Evolutionary conservation across 2,329 filamentous ascomycete species (phyloP), one percentile per base, ranked within the genome.

Genomic region (Pestalotiopsis sp.): DNA sequence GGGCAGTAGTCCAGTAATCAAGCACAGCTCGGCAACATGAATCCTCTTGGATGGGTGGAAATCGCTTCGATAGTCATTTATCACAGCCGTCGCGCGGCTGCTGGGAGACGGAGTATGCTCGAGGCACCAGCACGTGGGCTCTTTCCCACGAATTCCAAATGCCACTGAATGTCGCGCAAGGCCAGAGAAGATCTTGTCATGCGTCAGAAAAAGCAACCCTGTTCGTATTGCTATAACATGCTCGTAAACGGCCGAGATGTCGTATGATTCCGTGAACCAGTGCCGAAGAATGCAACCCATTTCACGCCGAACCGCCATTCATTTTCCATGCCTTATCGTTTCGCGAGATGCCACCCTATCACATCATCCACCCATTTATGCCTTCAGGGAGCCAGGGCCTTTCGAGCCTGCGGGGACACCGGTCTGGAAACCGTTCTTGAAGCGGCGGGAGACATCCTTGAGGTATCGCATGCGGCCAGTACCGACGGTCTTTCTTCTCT

Each of bases 401-500:
- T 91, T 69, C 66, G 76, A 75, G 67, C 76, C 92, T 88, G 97
- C 94, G 81, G 94, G 94, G 77, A 88, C 84, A 81, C 96, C 96
- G 76, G 86, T 89, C 88, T 93, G 95, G 93, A 99, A 99, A 78
- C 94, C 94, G 87, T 99, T 99, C 89, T 92, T 94, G 91, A 97
- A 97, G 86, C 90, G 90, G 84, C 96, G 92, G 81, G 94, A 88
- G 82, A 99, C 91, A 79, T 88, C 89, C 89, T 97, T 97, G 83
- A 99, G 89, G 87, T 94, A 93, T 82, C 94, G 91, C 91, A 94
- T 96, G 85, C 96, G 93, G 84, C 96, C 96, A 81, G 94, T 95
- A 80, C 96, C 96, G 82, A 93, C 95, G 81, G 95, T 98, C 94
- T 98, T 98, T 92, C 96, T 97, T 85, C 96, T 90, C 94, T 98